Evolutionary conservation across 805 yeast species (phyloP), one percentile per base, ranked within the genome.

Genomic region (Metschnikowia anglica): DNA sequence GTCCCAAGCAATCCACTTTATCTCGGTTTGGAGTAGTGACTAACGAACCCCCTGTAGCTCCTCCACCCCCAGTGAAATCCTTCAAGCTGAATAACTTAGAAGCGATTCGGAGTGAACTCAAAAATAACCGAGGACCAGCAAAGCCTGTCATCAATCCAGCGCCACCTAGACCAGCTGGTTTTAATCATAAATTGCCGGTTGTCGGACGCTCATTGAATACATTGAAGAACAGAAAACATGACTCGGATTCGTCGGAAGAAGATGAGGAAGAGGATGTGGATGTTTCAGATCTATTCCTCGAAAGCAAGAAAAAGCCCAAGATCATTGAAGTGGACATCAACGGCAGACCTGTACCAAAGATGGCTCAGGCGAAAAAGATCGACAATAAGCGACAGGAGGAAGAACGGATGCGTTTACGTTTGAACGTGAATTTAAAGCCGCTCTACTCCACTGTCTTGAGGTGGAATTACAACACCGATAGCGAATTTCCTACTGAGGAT

Each of bases 371-470:
- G 5, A 64, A 60, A 27, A 70, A 63, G 38, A 56, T 70, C 21
- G 65, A 66, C 42, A 51, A 54, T 15, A 63, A 63, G 9, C 64
- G 75, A 12, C 69, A 70, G 26, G 91, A 83, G 29, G 90, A 85
- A 58, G 84, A 84, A 46, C 68, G 81, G 41, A 87, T 88, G 90
- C 77, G 95, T 51, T 69, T 76, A 50, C 74, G 98, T 51, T 68
- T 91, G 41, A 81, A 84, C 55, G 89, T 89, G 10, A 87, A 84
- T 55, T 63, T 88, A 59, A 81, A 77, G 45, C 89, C 95, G 2
- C 69, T 95, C 5, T 88, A 91, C 59, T 66, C 70, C 13, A 73
- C 74, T 5, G 73, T 93, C 6, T 66, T 93, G 44, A 68, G 72
- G 32, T 93, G 99, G 99, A 78, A 85, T 35, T 91, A 79, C 54